phyloP scores from a whole-genome alignment of 2,329 filamentous ascomycete species.

The Diaporthe longicolla region DNA sequence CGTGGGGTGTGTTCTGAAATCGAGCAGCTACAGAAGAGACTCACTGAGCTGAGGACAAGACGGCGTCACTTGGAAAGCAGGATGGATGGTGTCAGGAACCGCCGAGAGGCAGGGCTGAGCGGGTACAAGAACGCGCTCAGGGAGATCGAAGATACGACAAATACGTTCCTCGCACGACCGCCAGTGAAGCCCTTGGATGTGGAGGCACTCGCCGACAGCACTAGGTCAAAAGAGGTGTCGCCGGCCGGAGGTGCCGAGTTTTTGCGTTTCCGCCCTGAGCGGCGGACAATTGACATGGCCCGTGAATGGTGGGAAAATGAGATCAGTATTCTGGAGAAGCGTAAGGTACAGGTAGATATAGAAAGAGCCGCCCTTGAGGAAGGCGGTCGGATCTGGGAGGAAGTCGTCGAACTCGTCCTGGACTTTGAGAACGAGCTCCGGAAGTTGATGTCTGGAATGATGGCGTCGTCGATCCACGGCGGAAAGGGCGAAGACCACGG shows the following conservation, averaged over 20 bases:
- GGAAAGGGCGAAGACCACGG: constrained; percentile 50
- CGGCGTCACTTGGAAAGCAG: constrained; percentile 71
- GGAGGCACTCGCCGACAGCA: constrained; percentile 54
- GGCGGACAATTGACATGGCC: constrained; percentile 79
- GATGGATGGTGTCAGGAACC: constrained; percentile 74
- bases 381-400: constrained; percentile 76
- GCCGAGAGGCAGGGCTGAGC: constrained; percentile 78
- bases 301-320: constrained; percentile 79
- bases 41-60: constrained; percentile 72
- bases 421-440: constrained; percentile 76
- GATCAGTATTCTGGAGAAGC: constrained; percentile 66
- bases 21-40: constrained; percentile 72
- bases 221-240: constrained; percentile 44
- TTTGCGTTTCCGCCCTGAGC: constrained; percentile 71
- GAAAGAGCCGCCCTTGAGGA: constrained; percentile 77
- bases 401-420: constrained; percentile 70
- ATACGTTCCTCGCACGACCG: constrained; percentile 70
- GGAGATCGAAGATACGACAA: constrained; percentile 75
- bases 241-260: constrained; percentile 67
- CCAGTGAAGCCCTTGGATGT: constrained; percentile 67
- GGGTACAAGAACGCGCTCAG: constrained; percentile 78
- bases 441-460: constrained; percentile 63
- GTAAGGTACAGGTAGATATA: constrained; percentile 68
- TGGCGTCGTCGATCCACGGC: constrained; percentile 44
- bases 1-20: constrained; percentile 73